These are phyloP conservation scores for Alternaria brassicae DNA, from an alignment of 2,329 filamentous ascomycete genomes.

Conservation along the genomic window DNA sequence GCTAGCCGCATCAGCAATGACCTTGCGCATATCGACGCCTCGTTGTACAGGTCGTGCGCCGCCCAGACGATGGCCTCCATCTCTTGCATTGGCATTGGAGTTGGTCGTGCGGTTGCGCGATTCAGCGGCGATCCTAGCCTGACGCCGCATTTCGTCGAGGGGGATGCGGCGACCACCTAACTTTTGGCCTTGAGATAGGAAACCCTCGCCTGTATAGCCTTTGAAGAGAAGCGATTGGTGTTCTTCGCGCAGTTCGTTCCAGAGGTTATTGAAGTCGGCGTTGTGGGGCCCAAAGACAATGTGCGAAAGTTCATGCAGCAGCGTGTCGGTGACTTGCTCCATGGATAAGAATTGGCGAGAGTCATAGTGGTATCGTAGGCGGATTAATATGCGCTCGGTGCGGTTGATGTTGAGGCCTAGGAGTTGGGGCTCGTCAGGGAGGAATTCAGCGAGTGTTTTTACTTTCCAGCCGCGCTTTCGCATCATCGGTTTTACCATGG, in stretches of 20 bases:
- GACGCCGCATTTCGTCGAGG: slow-evolving; percentile 74
- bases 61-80: slow-evolving; percentile 74
- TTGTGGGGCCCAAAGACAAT: slow-evolving; percentile 86
- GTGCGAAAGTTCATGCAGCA: slow-evolving; percentile 93
- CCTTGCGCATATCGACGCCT: slow-evolving; percentile 72
- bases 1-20: slow-evolving; percentile 75
- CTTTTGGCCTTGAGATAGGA: slow-evolving; percentile 75
- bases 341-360: slow-evolving; percentile 78
- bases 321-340: slow-evolving; percentile 84
- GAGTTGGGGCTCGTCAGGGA: slow-evolving; percentile 75
- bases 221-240: slow-evolving; percentile 77
- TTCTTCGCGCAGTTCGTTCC: slow-evolving; percentile 89
- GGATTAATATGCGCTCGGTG: slow-evolving; percentile 80
- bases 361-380: slow-evolving; percentile 79
- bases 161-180: slow-evolving; percentile 68
- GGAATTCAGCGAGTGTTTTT: slow-evolving; percentile 81
- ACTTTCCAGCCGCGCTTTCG: slow-evolving; percentile 83
- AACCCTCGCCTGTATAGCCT: slow-evolving; percentile 90
- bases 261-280: slow-evolving; percentile 80
- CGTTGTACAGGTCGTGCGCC: slow-evolving; percentile 62
- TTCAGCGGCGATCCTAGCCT: slow-evolving; percentile 77
- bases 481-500: slow-evolving; percentile 94
- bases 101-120: slow-evolving; percentile 65
- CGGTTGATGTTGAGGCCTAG: slow-evolving; percentile 79
- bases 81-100: slow-evolving; percentile 62